A percentile compares a stretch with the other conserved stretches of the same genome.
Evolutionary conservation across 2,329 filamentous ascomycete genomes (phyloP).

Genomic region (Monilinia laxa): DNA sequence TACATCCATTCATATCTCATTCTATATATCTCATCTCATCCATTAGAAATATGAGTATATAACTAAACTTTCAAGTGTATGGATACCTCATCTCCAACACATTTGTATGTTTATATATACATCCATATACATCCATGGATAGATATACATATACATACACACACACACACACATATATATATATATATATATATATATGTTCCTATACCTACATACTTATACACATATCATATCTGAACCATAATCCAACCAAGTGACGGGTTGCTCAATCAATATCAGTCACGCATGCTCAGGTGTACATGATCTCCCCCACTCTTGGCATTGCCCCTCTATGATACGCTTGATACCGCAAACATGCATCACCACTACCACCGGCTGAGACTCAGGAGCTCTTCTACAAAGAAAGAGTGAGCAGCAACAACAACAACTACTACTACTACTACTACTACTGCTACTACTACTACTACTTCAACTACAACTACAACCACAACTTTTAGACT

Average conservation of each 20-base stretch:
- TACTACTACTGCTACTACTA: too few relatives aligned
- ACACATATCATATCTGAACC: not conserved
- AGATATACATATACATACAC: too few relatives aligned
- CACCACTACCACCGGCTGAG: not conserved
- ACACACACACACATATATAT: too few relatives aligned
- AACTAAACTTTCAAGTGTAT: too few relatives aligned
- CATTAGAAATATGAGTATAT: not conserved
- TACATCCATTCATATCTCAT: not conserved
- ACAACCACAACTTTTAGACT: slow-evolving; percentile 17
- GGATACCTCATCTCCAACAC: too few relatives aligned
- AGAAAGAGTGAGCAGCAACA: not conserved
- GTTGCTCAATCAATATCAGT: not conserved
- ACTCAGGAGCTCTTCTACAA: slow-evolving; percentile 23
- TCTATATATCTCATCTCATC: not conserved
- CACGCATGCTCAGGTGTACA: slow-evolving; percentile 8
- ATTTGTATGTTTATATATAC: too few relatives aligned
- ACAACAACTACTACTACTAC: too few relatives aligned
- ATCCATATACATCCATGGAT: too few relatives aligned
- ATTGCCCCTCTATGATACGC: slow-evolving; percentile 13
- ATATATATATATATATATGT: not conserved
- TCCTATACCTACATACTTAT: too few relatives aligned
- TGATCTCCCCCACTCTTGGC: slow-evolving; percentile 21
- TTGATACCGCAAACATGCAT: slow-evolving; percentile 12
- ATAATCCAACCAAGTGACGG: not conserved
- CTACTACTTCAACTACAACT: slow-evolving; percentile 21